Conservation (phyloP, 768 basidiomycete species). For the Boletus rubescentipes region DNA sequence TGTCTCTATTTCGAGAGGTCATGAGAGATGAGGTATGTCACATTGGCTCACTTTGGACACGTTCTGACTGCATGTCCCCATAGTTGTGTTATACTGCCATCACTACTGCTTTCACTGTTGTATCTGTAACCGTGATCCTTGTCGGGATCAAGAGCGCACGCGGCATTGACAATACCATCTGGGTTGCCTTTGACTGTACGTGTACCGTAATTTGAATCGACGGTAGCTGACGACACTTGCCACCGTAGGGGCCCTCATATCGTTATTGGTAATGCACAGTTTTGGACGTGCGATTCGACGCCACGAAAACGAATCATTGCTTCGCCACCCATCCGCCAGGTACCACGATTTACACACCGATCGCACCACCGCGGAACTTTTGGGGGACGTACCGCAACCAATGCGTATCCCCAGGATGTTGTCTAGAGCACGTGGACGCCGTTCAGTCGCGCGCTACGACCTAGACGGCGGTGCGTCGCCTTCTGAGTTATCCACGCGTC, state of each 20-base stretch:
- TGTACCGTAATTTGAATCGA: constrained; percentile 1
- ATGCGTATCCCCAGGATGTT: not conserved
- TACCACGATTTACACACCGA: constrained; percentile 6
- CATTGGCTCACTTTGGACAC: not conserved
- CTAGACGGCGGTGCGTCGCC: not conserved
- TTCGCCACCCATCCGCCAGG: constrained; percentile 1
- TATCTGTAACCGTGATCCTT: constrained; percentile 48
- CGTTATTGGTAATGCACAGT: constrained; percentile 2
- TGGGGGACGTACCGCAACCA: constrained; percentile 3
- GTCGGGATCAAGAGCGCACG: constrained; percentile 50
- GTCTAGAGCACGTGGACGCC: not conserved
- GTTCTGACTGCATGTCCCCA: not conserved
- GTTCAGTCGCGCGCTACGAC: not conserved
- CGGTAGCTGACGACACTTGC: constrained; percentile 11
- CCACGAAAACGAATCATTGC: constrained; percentile 4
- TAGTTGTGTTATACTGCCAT: constrained; percentile 57
- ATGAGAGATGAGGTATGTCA: constrained; percentile 62
- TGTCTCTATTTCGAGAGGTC: constrained; percentile 53
- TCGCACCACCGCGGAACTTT: constrained; percentile 6
- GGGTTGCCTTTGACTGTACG: constrained; percentile 58
- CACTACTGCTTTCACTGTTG: constrained; percentile 47
- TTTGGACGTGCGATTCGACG: constrained; percentile 7
- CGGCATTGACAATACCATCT: constrained; percentile 46
- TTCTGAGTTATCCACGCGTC: constrained; percentile 1
- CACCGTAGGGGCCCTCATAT: constrained; percentile 1